Evolutionary conservation across 495 filamentous ascomycete species (phyloP), one percentile per base, ranked within the genome.

Genomic region (Tuber borchii): DNA sequence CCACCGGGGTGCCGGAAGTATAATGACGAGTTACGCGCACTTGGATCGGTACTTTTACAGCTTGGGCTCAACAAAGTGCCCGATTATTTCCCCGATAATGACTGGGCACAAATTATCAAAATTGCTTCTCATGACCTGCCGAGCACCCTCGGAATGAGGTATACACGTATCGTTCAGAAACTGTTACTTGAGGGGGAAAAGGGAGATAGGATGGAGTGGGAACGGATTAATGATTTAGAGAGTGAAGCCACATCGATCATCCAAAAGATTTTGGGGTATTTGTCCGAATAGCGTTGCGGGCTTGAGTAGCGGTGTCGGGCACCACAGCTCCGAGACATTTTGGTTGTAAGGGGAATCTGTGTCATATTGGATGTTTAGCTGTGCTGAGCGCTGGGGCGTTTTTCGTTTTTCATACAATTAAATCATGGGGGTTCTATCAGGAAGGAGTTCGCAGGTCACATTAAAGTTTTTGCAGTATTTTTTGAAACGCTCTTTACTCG

Each of bases 1-100:
- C 3, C n/a, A 61, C 10, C 2, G 0, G 9, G 5, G 22, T 8
- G 2, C 8, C 8, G 8, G 2, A 1, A 31, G 3, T 2, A 0
- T 4, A n/a, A n/a, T 2, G 22, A 12, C 2, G 48, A 12, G n/a
- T n/a, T 31, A 1, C 26, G 26, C 14, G 51, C 51, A 4, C 51
- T 61, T 26, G 51, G 51, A 14, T 61, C 14, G 51, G 51, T 61
- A n/a, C 51, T 61, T 31, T 61, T 61, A 26, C n/a, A 61, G 9
- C 51, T 61, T 0, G 51, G 51, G n/a, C 51, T 61, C 51, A 0
- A 26, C 8, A 2, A 3, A 26, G n/a, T 9, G 22, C 10, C 12
- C 51, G 9, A 0, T 26, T 10, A 61, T 61, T 9, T 14, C 22
- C 22, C 9, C 7, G 2, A 2, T 0, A 26, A 26, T 1, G n/a